phyloP scores from a whole-genome alignment of 768 basidiomycete genomes.

The Macrocybe gigantea region DNA sequence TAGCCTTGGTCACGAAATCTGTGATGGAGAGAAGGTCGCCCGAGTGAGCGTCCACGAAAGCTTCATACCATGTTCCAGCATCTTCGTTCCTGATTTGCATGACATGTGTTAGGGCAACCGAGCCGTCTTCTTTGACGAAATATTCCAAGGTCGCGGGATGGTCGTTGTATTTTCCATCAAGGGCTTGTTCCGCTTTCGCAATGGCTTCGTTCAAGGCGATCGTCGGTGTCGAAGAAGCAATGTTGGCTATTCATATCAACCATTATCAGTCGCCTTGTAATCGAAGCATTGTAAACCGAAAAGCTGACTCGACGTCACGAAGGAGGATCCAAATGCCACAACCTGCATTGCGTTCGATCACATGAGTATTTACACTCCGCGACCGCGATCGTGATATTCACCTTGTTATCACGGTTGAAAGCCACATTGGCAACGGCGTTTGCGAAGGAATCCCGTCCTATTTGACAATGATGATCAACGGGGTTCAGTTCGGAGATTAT shows the following conservation, averaged over 20 bases:
- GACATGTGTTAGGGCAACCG: constrained; percentile 34
- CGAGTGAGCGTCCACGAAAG: constrained; percentile 49
- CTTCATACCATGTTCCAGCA: constrained; percentile 47
- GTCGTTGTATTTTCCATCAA: constrained; percentile 34
- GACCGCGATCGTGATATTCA: too few relatives aligned
- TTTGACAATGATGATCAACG: not conserved
- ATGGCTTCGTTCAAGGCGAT: constrained; percentile 30
- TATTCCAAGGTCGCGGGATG: constrained; percentile 34
- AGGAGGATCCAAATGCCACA: constrained; percentile 26
- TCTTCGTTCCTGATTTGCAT: constrained; percentile 27
- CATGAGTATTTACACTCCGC: too few relatives aligned
- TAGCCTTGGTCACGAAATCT: constrained; percentile 43
- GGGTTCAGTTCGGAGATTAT: not conserved
- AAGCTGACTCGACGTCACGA: constrained; percentile 20
- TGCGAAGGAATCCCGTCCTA: constrained; percentile 27
- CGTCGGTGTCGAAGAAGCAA: constrained; percentile 32
- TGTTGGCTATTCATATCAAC: constrained; percentile 4
- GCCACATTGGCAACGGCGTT: constrained; percentile 32
- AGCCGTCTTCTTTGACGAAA: constrained; percentile 31
- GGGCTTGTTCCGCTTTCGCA: constrained; percentile 25
- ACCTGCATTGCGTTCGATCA: constrained; percentile 7
- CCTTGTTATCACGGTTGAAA: constrained; percentile 20
- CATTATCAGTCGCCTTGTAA: not conserved
- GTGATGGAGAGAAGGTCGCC: constrained; percentile 42
- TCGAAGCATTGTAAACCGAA: constrained; percentile 6